Evolutionary conservation across 2,329 filamentous ascomycete genomes (phyloP).

Genomic region (Didymella segeticola): DNA sequence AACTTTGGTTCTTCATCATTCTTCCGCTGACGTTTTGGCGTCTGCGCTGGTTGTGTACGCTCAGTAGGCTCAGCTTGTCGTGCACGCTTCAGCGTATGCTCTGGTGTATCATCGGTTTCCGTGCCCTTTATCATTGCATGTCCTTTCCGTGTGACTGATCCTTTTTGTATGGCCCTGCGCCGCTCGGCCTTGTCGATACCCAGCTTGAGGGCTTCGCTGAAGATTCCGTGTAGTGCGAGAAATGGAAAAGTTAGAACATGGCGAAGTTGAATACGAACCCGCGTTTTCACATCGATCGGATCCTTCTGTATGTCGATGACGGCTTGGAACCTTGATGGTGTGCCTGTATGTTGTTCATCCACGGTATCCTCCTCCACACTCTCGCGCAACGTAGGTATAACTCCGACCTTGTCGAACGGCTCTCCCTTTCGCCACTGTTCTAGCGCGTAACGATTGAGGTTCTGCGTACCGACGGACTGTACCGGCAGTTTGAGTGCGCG

Average conservation of each 20-base stretch:
- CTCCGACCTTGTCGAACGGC: neutral
- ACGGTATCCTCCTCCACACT: no score
- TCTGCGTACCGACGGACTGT: neutral
- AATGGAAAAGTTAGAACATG: slow-evolving; percentile 33
- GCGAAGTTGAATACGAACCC: slow-evolving; percentile 18
- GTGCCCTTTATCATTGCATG: neutral
- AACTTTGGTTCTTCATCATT: neutral
- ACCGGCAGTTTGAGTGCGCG: slow-evolving; percentile 26
- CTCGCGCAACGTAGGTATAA: neutral
- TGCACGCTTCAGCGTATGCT: neutral
- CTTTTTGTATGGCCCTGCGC: neutral
- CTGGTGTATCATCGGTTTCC: neutral
- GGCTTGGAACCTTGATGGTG: neutral
- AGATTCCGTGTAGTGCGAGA: slow-evolving; percentile 20
- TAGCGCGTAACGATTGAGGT: neutral
- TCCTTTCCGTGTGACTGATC: neutral
- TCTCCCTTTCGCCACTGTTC: neutral
- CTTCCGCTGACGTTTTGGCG: neutral
- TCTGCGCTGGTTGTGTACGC: neutral
- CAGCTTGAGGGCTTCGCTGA: slow-evolving; percentile 24
- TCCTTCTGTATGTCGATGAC: neutral
- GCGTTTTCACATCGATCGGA: slow-evolving; percentile 5
- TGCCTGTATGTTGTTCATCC: neutral
- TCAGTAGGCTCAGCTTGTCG: neutral
- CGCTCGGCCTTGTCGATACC: slow-evolving; percentile 28